Evolutionary conservation across 2,329 filamentous ascomycete species (phyloP), one percentile per base, ranked within the genome.

Genomic region (Elsinoe arachidis): DNA sequence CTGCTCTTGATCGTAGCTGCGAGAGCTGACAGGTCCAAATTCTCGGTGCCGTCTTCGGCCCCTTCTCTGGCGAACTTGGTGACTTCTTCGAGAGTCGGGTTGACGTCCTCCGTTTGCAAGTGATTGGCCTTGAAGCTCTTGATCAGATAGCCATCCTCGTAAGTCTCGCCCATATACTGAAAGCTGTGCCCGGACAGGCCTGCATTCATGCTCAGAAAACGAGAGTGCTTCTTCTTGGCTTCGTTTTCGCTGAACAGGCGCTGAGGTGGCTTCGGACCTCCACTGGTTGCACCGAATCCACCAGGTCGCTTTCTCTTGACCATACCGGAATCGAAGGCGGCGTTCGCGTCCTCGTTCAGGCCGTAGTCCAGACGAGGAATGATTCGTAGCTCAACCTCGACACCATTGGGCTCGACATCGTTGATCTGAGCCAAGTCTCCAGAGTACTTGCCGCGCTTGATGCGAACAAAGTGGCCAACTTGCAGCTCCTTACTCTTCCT

Each of bases 301-400:
- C 67, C 68, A 57, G 79, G 72, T 56, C 92, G 84, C 76, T 97
- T 97, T 60, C 92, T 82, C 76, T 97, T 97, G 56, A 73, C 72
- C 11, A 74, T 70, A 33, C 73, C 67, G 11, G 67, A 68, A 11
- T 55, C 58, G 11, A 54, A 61, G 10, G 69, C 75, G n/a, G 76
- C 74, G 59, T 78, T 79, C 61, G 76, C 66, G 75, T 96, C 91
- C 61, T 96, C 90, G 58, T 90, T 87, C 63, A 90, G 74, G 23
- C 91, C 91, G 65, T 99, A 99, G 69, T 96, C 91, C 10, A 99
- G 77, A 62, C 93, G 84, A 41, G 93, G 93, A 55, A 99, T 91
- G 63, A 95, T 84, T 59, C 88, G 84, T 37, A 99, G 86, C 2
- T 85, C 85, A 26, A 93, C 89, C 66, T 95, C 90, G 1, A 96